Evolutionary conservation across 257 asterid genomes (phyloP).

Genomic region (Solanum boliviense): DNA sequence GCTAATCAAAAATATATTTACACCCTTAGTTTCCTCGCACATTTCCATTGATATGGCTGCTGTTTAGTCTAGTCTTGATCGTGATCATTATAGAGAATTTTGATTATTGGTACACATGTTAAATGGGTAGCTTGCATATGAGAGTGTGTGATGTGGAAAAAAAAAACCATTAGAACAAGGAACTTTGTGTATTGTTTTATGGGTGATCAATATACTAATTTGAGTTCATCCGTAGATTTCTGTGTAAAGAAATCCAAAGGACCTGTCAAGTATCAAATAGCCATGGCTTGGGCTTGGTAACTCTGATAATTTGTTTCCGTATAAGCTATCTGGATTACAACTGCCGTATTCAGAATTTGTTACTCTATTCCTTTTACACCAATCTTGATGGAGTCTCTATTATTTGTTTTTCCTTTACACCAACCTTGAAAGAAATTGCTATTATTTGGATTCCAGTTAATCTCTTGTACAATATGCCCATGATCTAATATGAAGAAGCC

Average conservation of each 20-base stretch:
- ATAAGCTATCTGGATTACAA: neutral
- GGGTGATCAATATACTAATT: neutral
- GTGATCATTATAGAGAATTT: neutral
- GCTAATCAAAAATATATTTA: neutral
- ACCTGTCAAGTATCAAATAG: neutral
- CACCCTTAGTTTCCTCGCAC: neutral
- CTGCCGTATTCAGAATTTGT: neutral
- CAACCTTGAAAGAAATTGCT: neutral
- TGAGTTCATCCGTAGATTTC: neutral
- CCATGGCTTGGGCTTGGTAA: neutral
- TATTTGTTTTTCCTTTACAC: neutral
- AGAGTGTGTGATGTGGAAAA: neutral
- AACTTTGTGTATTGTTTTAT: neutral
- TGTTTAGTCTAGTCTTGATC: neutral
- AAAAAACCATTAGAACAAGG: neutral
- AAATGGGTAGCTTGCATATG: neutral
- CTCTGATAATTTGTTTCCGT: neutral
- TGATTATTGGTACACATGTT: neutral
- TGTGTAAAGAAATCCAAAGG: neutral
- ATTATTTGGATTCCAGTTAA: neutral
- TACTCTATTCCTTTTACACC: neutral
- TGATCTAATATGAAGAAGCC: neutral
- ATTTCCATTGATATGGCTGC: neutral
- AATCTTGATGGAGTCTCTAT: neutral
- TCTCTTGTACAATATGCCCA: neutral